Percentiles rank a stretch among this genome's conserved stretches.
These are phyloP conservation scores for Acanthamoeba healyi DNA, from an alignment of 208 protist genomes.

Conservation along the genomic window DNA sequence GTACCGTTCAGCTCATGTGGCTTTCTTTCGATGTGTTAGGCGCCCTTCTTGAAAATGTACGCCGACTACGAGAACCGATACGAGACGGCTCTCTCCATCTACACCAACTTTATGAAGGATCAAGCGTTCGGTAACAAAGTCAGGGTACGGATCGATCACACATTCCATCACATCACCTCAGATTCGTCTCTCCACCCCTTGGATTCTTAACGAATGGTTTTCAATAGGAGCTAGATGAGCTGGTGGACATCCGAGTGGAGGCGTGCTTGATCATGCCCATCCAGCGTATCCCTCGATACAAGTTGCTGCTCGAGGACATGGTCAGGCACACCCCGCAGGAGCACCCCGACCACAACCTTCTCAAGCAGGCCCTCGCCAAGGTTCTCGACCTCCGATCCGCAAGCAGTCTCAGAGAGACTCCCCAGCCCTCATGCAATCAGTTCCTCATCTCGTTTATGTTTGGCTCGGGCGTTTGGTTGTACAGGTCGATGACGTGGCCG, in stretches of 20 bases:
- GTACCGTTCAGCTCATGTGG: too few species aligned
- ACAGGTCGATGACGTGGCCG: slow-evolving; percentile 53
- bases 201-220: background rate
- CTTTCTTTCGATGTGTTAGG: background rate
- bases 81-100: slow-evolving; percentile 65
- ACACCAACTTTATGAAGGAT: slow-evolving; percentile 75
- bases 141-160: background rate
- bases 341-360: slow-evolving; percentile 59
- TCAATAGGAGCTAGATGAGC: slow-evolving; percentile 56
- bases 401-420: too few species aligned
- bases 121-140: slow-evolving; percentile 67
- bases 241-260: slow-evolving; percentile 59
- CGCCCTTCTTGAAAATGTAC: slow-evolving; percentile 74
- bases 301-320: slow-evolving; percentile 68
- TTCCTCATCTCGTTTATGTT: background rate
- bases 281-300: slow-evolving; percentile 72
- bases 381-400: background rate
- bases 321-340: slow-evolving; percentile 62
- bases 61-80: slow-evolving; percentile 72
- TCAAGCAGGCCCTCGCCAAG: slow-evolving; percentile 64
- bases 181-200: background rate
- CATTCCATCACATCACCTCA: background rate
- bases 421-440: background rate
- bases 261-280: slow-evolving; percentile 77
- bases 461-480: too few species aligned